phyloP scores from a whole-genome alignment of 2,329 filamentous ascomycete species.

The Penicillium sp. region DNA sequence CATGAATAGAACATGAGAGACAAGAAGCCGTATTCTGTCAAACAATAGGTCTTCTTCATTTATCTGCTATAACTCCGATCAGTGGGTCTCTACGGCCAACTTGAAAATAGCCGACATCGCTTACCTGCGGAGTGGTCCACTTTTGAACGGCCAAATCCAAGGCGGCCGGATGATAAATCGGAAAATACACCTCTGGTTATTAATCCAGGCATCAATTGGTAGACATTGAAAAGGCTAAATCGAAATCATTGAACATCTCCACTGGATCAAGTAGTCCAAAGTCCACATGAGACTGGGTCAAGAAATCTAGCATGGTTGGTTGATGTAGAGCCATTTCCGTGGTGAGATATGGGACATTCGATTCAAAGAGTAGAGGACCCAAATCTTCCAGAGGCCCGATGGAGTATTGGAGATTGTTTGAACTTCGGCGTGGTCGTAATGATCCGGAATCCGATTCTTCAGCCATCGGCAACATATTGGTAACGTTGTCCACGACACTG shows the following conservation, averaged over 20 bases:
- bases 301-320: constrained; percentile 15
- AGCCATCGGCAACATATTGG: background rate
- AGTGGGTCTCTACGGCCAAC: background rate
- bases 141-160: background rate
- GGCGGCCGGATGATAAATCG: background rate
- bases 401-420: background rate
- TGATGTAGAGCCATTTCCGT: constrained; percentile 18
- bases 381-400: background rate
- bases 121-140: background rate
- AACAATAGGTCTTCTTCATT: no score
- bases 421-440: background rate
- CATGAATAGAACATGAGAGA: no score
- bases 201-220: background rate
- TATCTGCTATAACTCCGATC: background rate
- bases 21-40: no score
- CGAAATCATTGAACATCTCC: constrained; percentile 13
- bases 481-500: background rate
- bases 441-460: background rate
- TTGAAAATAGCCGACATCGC: constrained; percentile 2
- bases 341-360: constrained; percentile 8
- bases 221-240: constrained; percentile 5
- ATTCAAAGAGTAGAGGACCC: background rate
- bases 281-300: constrained; percentile 10
- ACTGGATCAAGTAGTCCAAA: constrained; percentile 13
- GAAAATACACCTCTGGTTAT: background rate